These are phyloP conservation scores for Phallus indusiatus DNA, from an alignment of 768 basidiomycete genomes.

Conservation along the genomic window DNA sequence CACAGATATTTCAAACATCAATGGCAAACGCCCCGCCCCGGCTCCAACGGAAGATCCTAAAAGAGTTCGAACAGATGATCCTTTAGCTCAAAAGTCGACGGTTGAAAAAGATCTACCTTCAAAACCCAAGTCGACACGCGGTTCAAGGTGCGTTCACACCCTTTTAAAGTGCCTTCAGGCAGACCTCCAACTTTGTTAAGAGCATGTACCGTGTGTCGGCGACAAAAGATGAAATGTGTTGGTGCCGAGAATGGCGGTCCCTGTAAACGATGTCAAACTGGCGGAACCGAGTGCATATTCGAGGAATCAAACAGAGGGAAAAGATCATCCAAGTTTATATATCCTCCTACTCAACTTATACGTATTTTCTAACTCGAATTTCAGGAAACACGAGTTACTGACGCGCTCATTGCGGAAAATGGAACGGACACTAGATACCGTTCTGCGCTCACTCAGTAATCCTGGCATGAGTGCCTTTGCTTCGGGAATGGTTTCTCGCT, in stretches of 20 bases:
- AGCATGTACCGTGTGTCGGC: constrained; percentile 86
- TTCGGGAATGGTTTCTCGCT: constrained; percentile 73
- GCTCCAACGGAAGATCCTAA: constrained; percentile 42
- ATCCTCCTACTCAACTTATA: background rate
- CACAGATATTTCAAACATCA: constrained; percentile 45
- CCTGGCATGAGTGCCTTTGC: constrained; percentile 46
- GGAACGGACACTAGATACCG: constrained; percentile 89
- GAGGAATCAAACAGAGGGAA: constrained; percentile 96
- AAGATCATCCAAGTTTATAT: constrained; percentile 60
- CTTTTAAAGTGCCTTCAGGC: background rate
- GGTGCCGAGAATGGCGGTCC: constrained; percentile 86
- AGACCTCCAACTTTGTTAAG: constrained; percentile 30
- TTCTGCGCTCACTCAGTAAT: constrained; percentile 80
- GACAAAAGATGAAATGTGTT: constrained; percentile 90
- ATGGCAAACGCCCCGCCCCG: constrained; percentile 56
- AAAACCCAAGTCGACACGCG: constrained; percentile 78
- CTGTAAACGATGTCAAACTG: constrained; percentile 75
- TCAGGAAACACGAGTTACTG: constrained; percentile 75
- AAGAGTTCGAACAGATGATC: constrained; percentile 46
- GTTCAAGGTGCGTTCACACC: constrained; percentile 53
- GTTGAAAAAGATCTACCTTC: constrained; percentile 48
- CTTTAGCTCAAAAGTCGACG: constrained; percentile 32
- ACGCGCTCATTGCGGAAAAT: constrained; percentile 80
- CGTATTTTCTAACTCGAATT: background rate
- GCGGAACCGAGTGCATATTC: constrained; percentile 88